Evolutionary conservation across 345 rosid species (phyloP).

Genomic region (Angophora floribunda): DNA sequence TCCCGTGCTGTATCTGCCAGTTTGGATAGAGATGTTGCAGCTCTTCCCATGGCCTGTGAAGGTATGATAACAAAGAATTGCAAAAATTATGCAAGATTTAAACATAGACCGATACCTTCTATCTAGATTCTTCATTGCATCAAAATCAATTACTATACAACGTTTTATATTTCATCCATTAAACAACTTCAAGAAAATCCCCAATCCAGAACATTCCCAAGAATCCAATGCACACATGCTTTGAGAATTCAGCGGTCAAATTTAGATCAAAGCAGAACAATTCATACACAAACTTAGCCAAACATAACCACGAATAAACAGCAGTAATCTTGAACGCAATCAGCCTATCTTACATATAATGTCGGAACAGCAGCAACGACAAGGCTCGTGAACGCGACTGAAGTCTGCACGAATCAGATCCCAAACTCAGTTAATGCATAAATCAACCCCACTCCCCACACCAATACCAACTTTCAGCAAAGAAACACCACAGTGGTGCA

Average conservation of each 20-base stretch:
- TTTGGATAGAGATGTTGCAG: constrained; percentile 83
- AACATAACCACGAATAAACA: not conserved
- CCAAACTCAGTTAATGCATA: not conserved
- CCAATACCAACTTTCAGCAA: not conserved
- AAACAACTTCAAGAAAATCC: not conserved
- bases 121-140: not conserved
- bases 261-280: not conserved
- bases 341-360: constrained; percentile 49
- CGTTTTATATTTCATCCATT: not conserved
- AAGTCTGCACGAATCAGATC: constrained; percentile 45
- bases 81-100: not conserved
- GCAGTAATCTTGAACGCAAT: not conserved
- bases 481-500: not conserved
- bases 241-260: not conserved
- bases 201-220: not conserved
- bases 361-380: constrained; percentile 77
- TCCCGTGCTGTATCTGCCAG: constrained; percentile 87
- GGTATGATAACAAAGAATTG: not conserved
- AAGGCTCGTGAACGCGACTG: constrained; percentile 70
- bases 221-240: not conserved
- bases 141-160: not conserved
- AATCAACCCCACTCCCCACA: not conserved
- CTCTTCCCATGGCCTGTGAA: constrained; percentile 70
- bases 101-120: not conserved
- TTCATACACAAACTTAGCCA: not conserved